Evolutionary conservation across 1,139 yeast genomes (phyloP), one percentile per base, ranked within the genome.

Genomic region (Candida sp.): DNA sequence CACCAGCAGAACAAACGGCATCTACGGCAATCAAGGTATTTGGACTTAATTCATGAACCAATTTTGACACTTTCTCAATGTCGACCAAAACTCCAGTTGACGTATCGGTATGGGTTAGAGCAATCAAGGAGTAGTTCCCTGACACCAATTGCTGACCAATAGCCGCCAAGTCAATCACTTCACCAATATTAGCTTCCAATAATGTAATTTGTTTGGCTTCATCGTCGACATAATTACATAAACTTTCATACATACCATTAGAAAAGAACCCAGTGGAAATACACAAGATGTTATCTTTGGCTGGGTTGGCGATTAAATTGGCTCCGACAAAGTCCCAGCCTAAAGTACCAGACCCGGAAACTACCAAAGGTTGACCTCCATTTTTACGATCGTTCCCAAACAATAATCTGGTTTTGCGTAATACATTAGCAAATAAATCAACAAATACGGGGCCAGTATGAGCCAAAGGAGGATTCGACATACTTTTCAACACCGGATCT

Each of bases 61-160:
- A 22, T 27, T 36, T 27, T 12, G 41, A 39, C 5, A 46, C 36
- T 25, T 41, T 43, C 33, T 43, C 32, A 6, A 51, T 36, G 22
- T 50, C 47, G 6, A 43, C 35, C 38, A 47, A 42, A 15, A 49
- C 46, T 5, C 50, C 54, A 12, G 51, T 45, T 3, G 49, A 41
- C 22, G 44, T 40, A 39, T 50, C 49, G 11, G 45, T 42, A 12
- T 50, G 53, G 21, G 49, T 41, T 9, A 50, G 27, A 6, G 47
- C 41, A 25, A 50, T 43, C 21, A 43, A 33, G 5, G 33, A 36
- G 21, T 40, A 43, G 3, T 23, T 22, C 21, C 35, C 34, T 7
- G 39, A 23, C n/a, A 25, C 15, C n/a, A 43, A 33, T 33, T 43
- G 42, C n/a, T 38, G 33, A 11, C 37, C 22, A 21, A 43, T 43